Evolutionary conservation across 2,329 filamentous ascomycete genomes (phyloP), one percentile per base, ranked within the genome.

Genomic region (Ustilaginoidea virens): DNA sequence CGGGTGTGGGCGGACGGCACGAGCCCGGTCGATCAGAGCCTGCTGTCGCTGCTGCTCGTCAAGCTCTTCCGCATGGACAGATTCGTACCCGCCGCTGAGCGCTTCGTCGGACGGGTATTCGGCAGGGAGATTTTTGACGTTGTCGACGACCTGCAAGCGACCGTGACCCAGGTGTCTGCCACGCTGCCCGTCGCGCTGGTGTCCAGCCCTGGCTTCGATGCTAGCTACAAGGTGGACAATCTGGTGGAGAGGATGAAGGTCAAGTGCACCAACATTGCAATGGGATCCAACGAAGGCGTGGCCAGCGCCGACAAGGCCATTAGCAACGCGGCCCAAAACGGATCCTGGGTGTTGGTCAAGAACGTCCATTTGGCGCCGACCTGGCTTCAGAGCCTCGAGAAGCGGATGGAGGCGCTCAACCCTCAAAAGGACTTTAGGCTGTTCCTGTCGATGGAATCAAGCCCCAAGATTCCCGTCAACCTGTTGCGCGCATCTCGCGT

Each of bases 371-470:
- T 98, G 36, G 85, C 87, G 17, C 85, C 90, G 2, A 82, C 83
- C 9, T 98, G 92, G 92, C 63, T 98, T 18, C 87, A 96, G 55
- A 93, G 85, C 45, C 68, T 98, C 11, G 87, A 98, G 61, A 98
- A 98, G 66, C 76, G 87, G 25, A 80, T 98, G 59, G 85, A 93
- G 41, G 82, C 83, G 8, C 77, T 98, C 47, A 94, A 93, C 48
- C 86, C 92, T 17, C 83, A 96, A 55, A 66, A 74, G 21, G 80
- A 92, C 49, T 98, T 98, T 68, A 71, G 90, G 27, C 63, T 98
- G 17, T 98, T 98, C 71, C 59, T 98, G 36, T 94, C 87, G 0
- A 98, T 98, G 90, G 90, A 98, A 55, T 81, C 83, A 3, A 94
- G 83, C 45, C 82, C 74, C 29, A 94, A 90, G 68, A 98, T 98